Evolutionary conservation across 1,139 yeast species (phyloP).

Genomic region (Yamadazyma triangularis): DNA sequence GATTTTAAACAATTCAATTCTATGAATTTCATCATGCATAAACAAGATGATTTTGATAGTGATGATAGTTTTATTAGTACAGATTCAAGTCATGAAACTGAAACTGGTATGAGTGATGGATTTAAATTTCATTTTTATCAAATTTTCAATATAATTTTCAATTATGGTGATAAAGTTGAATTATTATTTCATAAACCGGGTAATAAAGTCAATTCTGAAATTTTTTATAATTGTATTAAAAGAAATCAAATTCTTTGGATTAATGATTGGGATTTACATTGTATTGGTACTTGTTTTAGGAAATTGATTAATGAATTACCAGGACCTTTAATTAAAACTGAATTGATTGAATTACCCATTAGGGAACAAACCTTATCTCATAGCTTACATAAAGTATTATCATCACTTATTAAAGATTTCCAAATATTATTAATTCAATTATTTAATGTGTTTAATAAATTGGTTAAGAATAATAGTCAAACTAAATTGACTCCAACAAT

Average conservation of each 20-base stretch:
- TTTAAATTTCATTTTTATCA: conserved; percentile 44
- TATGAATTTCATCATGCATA: neutral
- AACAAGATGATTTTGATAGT: conserved; percentile 1
- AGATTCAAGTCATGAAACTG: too few species aligned
- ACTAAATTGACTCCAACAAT: conserved; percentile 46
- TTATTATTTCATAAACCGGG: conserved; percentile 58
- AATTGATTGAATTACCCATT: conserved; percentile 43
- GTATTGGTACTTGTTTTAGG: conserved; percentile 52
- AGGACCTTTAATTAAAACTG: conserved; percentile 40
- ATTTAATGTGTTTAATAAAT: conserved; percentile 9
- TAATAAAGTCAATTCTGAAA: conserved; percentile 45
- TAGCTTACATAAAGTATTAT: conserved; percentile 18
- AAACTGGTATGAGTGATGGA: conserved; percentile 21
- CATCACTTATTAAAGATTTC: conserved; percentile 7
- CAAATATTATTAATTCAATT: conserved; percentile 8
- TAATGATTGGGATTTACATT: conserved; percentile 61
- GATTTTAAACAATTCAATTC: conserved; percentile 1
- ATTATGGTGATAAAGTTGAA: conserved; percentile 39
- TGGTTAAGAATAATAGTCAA: conserved; percentile 12
- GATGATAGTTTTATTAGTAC: too few species aligned
- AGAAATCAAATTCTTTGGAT: conserved; percentile 54
- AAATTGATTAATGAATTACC: conserved; percentile 43
- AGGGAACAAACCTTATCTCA: conserved; percentile 36
- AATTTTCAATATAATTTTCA: conserved; percentile 29
- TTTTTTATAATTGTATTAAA: conserved; percentile 48